Conservation (phyloP, 164 flowering plant genomes). For the Umbilicus rupestris region DNA sequence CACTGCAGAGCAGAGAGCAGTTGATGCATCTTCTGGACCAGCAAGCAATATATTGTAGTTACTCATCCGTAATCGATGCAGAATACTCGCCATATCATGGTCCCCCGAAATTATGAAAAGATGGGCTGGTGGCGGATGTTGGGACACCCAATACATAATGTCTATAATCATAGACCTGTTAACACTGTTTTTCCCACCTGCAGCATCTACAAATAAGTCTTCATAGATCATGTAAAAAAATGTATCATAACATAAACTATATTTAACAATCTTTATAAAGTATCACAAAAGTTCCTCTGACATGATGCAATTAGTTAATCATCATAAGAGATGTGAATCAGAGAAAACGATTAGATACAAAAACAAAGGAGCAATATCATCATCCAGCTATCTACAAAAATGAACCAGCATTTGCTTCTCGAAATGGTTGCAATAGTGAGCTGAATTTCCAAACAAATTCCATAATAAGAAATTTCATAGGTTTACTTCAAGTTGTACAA, state of each 20-base stretch:
- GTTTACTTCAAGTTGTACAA: too few species aligned
- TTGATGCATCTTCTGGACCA: constrained; percentile 37
- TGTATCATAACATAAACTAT: neutral
- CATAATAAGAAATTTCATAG: too few species aligned
- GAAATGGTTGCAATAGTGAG: too few species aligned
- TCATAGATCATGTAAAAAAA: neutral
- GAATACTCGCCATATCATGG: constrained; percentile 50
- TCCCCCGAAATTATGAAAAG: constrained; percentile 85
- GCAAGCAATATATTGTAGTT: constrained; percentile 87
- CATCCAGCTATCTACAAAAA: too few species aligned
- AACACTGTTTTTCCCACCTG: constrained; percentile 89
- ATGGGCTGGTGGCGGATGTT: constrained; percentile 95
- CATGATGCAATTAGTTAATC: too few species aligned
- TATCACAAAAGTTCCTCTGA: too few species aligned
- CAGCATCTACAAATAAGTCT: constrained; percentile 3
- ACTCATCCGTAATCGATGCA: constrained; percentile 73
- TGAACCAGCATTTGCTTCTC: too few species aligned
- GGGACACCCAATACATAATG: constrained; percentile 75
- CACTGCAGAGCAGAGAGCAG: constrained; percentile 77
- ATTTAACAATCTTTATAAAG: too few species aligned
- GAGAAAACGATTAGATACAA: too few species aligned
- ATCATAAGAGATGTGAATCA: too few species aligned
- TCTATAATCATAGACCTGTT: constrained; percentile 68
- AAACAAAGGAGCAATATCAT: too few species aligned
- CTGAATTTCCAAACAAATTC: too few species aligned